Evolutionary conservation across 2,329 filamentous ascomycete species (phyloP).

Genomic region (Magnaporthiopsis rhizophila): DNA sequence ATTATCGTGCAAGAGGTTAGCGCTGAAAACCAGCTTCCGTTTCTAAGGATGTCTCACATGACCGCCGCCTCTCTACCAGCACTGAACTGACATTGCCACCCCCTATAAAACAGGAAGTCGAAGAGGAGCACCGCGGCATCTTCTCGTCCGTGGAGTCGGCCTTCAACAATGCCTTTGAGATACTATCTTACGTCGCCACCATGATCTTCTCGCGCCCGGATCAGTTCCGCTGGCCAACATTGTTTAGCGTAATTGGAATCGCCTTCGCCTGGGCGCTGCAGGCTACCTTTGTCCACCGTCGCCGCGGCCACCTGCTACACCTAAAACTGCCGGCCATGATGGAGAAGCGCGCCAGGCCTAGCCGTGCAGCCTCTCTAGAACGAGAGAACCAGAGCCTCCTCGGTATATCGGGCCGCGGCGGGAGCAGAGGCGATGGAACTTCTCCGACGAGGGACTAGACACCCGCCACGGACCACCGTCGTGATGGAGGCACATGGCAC

Average conservation of each 20-base stretch:
- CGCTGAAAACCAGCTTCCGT: neutral
- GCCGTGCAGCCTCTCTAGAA: neutral
- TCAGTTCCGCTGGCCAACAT: slow-evolving; percentile 56
- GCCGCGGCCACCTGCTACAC: slow-evolving; percentile 55
- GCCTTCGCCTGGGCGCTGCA: slow-evolving; percentile 41
- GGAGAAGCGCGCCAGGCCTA: neutral
- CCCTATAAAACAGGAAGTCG: slow-evolving; percentile 36
- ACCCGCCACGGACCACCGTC: neutral
- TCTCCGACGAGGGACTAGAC: neutral
- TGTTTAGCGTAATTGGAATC: slow-evolving; percentile 49
- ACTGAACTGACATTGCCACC: neutral
- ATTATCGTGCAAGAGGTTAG: slow-evolving; percentile 52
- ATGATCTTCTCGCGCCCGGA: slow-evolving; percentile 55
- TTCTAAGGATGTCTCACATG: neutral
- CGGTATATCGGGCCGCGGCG: neutral
- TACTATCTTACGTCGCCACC: slow-evolving; percentile 57
- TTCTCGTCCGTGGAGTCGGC: slow-evolving; percentile 64
- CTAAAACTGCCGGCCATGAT: slow-evolving; percentile 34
- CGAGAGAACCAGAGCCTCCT: neutral
- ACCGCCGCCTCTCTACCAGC: too few species aligned
- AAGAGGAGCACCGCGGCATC: slow-evolving; percentile 47
- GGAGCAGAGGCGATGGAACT: neutral
- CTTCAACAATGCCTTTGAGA: slow-evolving; percentile 62
- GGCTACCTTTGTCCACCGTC: slow-evolving; percentile 45
- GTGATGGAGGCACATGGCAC: too few species aligned